These are phyloP conservation scores for Vaccinium vitisidaea DNA, from an alignment of 148 eudicot species.

Conservation along the genomic window DNA sequence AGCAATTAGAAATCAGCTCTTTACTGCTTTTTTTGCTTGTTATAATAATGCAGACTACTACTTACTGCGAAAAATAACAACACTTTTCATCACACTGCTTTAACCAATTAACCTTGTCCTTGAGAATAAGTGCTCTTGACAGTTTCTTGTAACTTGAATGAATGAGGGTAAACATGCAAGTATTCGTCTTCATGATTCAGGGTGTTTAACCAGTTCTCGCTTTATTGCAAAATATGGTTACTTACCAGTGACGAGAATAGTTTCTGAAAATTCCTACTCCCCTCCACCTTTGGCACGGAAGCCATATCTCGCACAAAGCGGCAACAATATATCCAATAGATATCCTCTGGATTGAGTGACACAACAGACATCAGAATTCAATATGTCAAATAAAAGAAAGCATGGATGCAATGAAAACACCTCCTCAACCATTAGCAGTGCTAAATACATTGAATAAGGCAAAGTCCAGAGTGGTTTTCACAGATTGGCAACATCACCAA, in stretches of 20 bases:
- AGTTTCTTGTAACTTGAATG: not conserved
- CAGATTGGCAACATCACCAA: not conserved
- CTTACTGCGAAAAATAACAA: not conserved
- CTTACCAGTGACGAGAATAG: constrained; percentile 76
- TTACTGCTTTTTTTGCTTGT: not conserved
- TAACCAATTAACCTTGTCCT: not conserved
- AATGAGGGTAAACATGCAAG: not conserved
- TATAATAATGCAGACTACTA: not conserved
- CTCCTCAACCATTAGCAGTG: not conserved
- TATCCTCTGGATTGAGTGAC: constrained; percentile 60
- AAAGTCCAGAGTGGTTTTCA: not conserved
- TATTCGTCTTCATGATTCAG: constrained; percentile 3
- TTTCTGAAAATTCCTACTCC: constrained; percentile 38
- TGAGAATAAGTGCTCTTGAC: not conserved
- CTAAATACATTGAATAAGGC: not conserved
- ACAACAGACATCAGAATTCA: not conserved
- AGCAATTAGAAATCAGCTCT: not conserved
- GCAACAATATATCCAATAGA: constrained; percentile 67
- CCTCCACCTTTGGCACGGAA: constrained; percentile 55
- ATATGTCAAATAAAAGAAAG: not conserved
- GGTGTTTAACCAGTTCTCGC: not conserved
- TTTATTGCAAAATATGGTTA: not conserved
- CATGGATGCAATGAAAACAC: not conserved
- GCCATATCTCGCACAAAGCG: constrained; percentile 90
- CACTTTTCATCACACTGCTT: not conserved